A percentile compares a stretch with the other conserved stretches of the same genome.
Conservation (phyloP, 1,139 yeast genomes). For the Candida sojae region DNA sequence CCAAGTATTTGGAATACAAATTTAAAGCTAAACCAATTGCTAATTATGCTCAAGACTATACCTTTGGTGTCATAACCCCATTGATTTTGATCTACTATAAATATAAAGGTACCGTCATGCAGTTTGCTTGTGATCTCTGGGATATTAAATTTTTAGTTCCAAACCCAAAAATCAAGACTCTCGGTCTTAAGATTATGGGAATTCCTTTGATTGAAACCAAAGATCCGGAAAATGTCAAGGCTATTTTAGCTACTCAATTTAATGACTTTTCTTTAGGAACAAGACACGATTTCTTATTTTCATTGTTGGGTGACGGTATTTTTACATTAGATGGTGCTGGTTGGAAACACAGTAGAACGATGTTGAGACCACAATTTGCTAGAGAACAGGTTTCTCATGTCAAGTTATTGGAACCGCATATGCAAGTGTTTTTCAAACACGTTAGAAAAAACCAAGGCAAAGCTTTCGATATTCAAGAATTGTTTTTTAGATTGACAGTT, state of each 20-base stretch:
- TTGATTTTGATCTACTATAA: slow-evolving; percentile 17
- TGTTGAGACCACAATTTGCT: slow-evolving; percentile 57
- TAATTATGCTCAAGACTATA: slow-evolving; percentile 15
- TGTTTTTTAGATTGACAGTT: slow-evolving; percentile 48
- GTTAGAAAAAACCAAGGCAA: slow-evolving; percentile 24
- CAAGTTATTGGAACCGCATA: slow-evolving; percentile 45
- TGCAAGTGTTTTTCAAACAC: slow-evolving; percentile 36
- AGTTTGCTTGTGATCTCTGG: slow-evolving; percentile 19
- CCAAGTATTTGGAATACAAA: slow-evolving; percentile 14
- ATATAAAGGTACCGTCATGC: slow-evolving; percentile 25
- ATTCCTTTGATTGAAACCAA: slow-evolving; percentile 21
- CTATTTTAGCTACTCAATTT: slow-evolving; percentile 45
- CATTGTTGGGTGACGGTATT: slow-evolving; percentile 57
- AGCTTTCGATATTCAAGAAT: slow-evolving; percentile 37
- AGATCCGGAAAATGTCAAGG: slow-evolving; percentile 38
- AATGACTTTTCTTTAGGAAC: slow-evolving; percentile 52
- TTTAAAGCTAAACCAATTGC: slow-evolving; percentile 22
- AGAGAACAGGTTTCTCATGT: slow-evolving; percentile 53
- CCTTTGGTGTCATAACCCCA: slow-evolving; percentile 25
- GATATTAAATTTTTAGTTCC: background rate
- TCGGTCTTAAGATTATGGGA: slow-evolving; percentile 40
- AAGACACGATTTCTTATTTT: slow-evolving; percentile 42
- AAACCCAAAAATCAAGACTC: slow-evolving; percentile 9
- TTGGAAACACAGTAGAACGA: slow-evolving; percentile 58
- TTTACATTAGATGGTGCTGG: slow-evolving; percentile 58